phyloP scores from a whole-genome alignment of 2,329 filamentous ascomycete species.

The Fonsecaea erecta region DNA sequence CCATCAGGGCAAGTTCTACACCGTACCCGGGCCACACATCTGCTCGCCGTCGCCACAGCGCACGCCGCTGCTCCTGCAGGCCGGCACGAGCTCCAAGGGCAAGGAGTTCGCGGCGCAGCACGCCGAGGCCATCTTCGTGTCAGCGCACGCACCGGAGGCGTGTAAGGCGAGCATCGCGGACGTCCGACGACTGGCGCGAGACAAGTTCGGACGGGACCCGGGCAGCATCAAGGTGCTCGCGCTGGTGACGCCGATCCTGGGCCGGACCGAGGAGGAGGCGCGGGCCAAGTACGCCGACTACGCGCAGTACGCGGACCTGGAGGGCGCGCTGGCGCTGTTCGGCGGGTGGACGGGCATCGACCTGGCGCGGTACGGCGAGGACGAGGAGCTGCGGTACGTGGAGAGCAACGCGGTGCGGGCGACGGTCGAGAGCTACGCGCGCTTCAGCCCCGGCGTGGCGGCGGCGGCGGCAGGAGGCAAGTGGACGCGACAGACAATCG shows the following conservation, averaged over 20 bases:
- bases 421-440: constrained; percentile 37
- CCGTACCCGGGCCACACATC: constrained; percentile 51
- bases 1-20: constrained; percentile 61
- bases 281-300: constrained; percentile 56
- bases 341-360: constrained; percentile 66
- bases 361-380: constrained; percentile 60
- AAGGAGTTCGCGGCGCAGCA: constrained; percentile 61
- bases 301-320: constrained; percentile 56
- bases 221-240: constrained; percentile 61
- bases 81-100: constrained; percentile 63
- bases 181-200: constrained; percentile 57
- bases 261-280: constrained; percentile 58
- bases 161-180: constrained; percentile 56
- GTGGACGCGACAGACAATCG: constrained; percentile 48
- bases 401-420: constrained; percentile 58
- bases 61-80: constrained; percentile 63
- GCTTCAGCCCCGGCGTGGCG: constrained; percentile 8
- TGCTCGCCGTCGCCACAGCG: constrained; percentile 62
- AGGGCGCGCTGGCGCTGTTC: constrained; percentile 61
- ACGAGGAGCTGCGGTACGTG: constrained; percentile 61
- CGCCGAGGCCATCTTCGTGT: constrained; percentile 65
- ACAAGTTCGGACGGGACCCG: constrained; percentile 60
- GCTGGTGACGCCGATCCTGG: constrained; percentile 56
- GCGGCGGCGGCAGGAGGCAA: no score
- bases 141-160: constrained; percentile 61